Base-by-base conservation (phyloP, 306 rosid genomes). In the Vigna angularis region DNA sequence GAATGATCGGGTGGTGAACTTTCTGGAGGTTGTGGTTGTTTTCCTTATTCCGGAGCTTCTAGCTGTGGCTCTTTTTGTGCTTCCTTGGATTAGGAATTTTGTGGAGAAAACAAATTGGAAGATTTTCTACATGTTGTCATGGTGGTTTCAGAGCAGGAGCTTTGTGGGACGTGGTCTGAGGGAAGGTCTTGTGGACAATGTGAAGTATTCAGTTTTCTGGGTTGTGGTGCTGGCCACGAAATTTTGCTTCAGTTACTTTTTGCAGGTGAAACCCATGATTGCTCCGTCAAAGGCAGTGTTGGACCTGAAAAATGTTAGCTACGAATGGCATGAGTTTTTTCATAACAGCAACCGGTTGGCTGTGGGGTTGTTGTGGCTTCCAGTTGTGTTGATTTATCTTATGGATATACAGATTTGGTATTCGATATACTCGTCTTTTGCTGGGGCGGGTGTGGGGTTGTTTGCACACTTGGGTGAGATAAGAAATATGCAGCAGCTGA, bases 381-480 rank as follows among this genome's bases (percentile, higher is more conserved):
- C 98, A 4, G 96, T 94, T 68, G 86, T 92, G 79, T 75, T 92
- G 79, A 88, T 94, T 71, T 94, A 94, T 86, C 90, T 94, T 65
- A 92, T 94, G 97, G 98, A 94, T 85, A 72, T 94, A 70, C 98
- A 94, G 89, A 90, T 94, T 65, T 92, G 97, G 94, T 94, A 94
- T 90, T 84, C 98, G 0, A 92, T 94, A 68, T 92, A 89, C 86
- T 94, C 98, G 18, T 94, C 98, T 53, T 79, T 94, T 83, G 93
- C 76, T 82, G 98, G 98, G 76, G 96, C 91, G 0, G 88, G 53
- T 40, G 96, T 92, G 59, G 98, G 98, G 65, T 81, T 94, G 89
- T 86, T 92, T 78, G 89, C 85, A 64, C 97, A 94, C 88, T 82
- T 94, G 91, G 98, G 98, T 47, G 98, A 94, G 89, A 94, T 94